Evolutionary conservation across 2,329 filamentous ascomycete species (phyloP).

Genomic region (Aureobasidium musti): DNA sequence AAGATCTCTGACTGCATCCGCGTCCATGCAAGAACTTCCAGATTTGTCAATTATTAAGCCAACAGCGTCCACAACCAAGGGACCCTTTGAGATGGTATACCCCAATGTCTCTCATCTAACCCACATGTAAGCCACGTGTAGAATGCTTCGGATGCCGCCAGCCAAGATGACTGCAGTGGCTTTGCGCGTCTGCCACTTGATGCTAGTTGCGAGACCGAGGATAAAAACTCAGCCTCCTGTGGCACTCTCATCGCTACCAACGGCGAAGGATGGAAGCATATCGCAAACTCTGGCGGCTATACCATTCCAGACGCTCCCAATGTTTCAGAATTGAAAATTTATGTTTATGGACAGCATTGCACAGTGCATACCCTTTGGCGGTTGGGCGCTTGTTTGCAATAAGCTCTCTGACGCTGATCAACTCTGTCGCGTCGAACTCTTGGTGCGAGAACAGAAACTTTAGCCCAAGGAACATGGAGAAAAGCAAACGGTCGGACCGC

Average conservation of each 20-base stretch:
- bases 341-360: neutral
- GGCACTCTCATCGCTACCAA: conserved; percentile 14
- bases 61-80: conserved; percentile 1
- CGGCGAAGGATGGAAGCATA: neutral
- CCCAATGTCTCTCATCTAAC: conserved; percentile 22
- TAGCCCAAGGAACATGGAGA: neutral
- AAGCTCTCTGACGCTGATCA: conserved; percentile 14
- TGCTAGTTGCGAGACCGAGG: neutral
- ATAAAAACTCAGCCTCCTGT: conserved; percentile 13
- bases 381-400: neutral
- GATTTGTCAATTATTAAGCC: conserved; percentile 23
- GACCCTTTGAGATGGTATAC: conserved; percentile 2
- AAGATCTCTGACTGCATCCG: neutral
- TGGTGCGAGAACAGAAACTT: neutral
- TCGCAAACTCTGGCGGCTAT: neutral
- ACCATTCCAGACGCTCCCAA: neutral
- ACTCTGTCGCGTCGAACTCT: conserved; percentile 3
- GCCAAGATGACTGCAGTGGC: neutral
- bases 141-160: neutral
- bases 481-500: conserved; percentile 15
- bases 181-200: neutral
- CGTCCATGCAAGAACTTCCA: neutral
- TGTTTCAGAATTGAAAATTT: conserved; percentile 11
- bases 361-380: conserved; percentile 2
- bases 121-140: conserved; percentile 14